Conservation (phyloP, 139 green algal genomes). For the Closterium sp. region DNA sequence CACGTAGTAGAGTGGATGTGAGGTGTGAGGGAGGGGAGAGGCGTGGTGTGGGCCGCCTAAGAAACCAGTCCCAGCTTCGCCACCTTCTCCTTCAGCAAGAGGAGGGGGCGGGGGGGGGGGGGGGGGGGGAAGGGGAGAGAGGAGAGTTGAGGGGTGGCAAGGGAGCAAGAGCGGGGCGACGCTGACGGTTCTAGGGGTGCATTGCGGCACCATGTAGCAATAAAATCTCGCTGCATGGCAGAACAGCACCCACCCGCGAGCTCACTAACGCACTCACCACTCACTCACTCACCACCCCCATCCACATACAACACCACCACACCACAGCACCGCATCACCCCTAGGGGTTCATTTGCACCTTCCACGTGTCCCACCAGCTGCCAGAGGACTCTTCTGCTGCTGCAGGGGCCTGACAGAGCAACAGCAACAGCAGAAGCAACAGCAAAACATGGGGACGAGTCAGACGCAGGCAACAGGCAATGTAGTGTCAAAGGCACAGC, state of each 20-base stretch:
- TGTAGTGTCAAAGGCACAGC: no score
- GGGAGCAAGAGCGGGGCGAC: background rate
- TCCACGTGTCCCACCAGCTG: background rate
- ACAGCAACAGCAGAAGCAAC: no score
- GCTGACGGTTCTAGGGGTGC: no score
- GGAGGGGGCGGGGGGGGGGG: background rate
- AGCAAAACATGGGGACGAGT: background rate
- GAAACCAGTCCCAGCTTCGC: conserved; percentile 42
- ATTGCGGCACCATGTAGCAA: no score
- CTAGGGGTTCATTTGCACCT: background rate
- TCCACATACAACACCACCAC: background rate
- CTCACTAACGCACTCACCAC: background rate
- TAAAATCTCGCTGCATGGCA: no score
- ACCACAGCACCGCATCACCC: background rate
- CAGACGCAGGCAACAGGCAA: conserved; percentile 8
- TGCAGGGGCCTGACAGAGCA: background rate
- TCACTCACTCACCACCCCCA: background rate
- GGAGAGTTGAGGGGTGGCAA: background rate
- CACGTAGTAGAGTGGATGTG: no score
- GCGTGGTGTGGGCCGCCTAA: no score
- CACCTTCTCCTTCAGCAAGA: conserved; percentile 10
- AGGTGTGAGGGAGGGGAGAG: no score
- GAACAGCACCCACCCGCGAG: no score
- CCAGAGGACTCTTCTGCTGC: background rate
- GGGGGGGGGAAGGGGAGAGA: background rate